Conservation (phyloP, 805 yeast species). For the Myxozyma lipomycoides region DNA sequence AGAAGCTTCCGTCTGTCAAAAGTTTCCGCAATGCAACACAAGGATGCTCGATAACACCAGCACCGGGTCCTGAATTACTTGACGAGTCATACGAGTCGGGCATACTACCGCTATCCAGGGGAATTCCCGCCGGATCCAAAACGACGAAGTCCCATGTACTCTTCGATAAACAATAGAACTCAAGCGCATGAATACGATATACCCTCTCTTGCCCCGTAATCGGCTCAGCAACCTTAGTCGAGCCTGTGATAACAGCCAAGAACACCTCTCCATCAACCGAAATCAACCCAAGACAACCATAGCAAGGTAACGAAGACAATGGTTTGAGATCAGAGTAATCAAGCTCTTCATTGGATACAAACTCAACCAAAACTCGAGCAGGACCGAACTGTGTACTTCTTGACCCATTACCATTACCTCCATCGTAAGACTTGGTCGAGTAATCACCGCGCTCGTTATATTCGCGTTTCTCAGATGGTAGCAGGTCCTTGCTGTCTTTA, state of each 20-base stretch:
- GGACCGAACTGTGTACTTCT: slow-evolving; percentile 3
- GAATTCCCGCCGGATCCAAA: slow-evolving; percentile 64
- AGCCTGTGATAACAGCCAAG: slow-evolving; percentile 74
- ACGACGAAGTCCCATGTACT: slow-evolving; percentile 77
- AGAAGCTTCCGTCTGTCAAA: slow-evolving; percentile 82
- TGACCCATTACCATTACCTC: neutral
- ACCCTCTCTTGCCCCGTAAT: slow-evolving; percentile 67
- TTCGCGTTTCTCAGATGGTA: neutral
- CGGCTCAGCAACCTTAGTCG: slow-evolving; percentile 76
- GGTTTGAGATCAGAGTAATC: slow-evolving; percentile 40
- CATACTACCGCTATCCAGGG: slow-evolving; percentile 41
- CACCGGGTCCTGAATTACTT: slow-evolving; percentile 13
- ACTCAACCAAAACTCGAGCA: slow-evolving; percentile 43
- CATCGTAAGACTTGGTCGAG: neutral
- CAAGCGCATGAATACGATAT: slow-evolving; percentile 77
- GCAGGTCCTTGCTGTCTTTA: neutral
- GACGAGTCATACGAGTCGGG: slow-evolving; percentile 26
- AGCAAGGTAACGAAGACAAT: slow-evolving; percentile 43
- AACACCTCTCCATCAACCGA: slow-evolving; percentile 63
- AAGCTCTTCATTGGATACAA: slow-evolving; percentile 41
- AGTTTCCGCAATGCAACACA: slow-evolving; percentile 75
- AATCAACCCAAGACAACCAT: slow-evolving; percentile 71
- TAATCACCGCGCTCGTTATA: neutral
- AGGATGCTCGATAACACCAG: slow-evolving; percentile 56
- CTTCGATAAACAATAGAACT: slow-evolving; percentile 70